Base-by-base conservation (phyloP, 2,329 filamentous ascomycete genomes). In the Alternaria brassicicola region DNA sequence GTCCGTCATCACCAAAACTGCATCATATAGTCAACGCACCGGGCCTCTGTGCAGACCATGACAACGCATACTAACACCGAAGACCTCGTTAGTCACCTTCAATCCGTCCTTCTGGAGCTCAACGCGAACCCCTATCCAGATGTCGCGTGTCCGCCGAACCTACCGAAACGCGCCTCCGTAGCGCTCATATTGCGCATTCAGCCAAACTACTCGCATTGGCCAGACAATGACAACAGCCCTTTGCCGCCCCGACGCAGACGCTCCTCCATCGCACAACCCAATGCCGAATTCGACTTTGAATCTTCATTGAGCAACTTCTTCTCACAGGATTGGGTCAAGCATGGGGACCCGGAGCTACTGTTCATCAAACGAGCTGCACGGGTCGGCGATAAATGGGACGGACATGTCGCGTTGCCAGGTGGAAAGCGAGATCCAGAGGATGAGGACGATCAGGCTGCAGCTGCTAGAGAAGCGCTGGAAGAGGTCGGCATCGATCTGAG, bases 351-450 rank as follows among this genome's bases (percentile, higher is more conserved):
- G 0, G 88, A 91, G 72, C 79, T 88, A n/a, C 80, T 90, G 3
- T 90, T 90, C 73, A 91, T 91, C 73, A 91, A 90, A 71, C 80
- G 88, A 43, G 85, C 88, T 3, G 83, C 87, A 4, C 80, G 88
- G 35, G 80, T 83, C 53, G 87, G 88, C 7, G 88, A 91, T 72
- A 80, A 87, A 56, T 91, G 88, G 88, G 89, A 86, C 1, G 84
- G 85, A 3, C 88, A 91, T 78, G 84, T 90, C 55, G 88, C 88
- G 0, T 76, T 90, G 4, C 88, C 88, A 0, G 88, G 88, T 21
- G 88, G 88, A 2, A 88, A 88, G 68, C 78, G 87, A 62, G 88
- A 91, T 63, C 84, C 86, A 0, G 84, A 85, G 59, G 88, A 91
- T 76, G 82, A 77, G 45, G 82, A 87, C 61, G 88, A 90, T 68